A percentile compares a stretch with the other conserved stretches of the same genome.
Evolutionary conservation across 768 basidiomycete genomes (phyloP).

Genomic region (Hericium rajendrae): DNA sequence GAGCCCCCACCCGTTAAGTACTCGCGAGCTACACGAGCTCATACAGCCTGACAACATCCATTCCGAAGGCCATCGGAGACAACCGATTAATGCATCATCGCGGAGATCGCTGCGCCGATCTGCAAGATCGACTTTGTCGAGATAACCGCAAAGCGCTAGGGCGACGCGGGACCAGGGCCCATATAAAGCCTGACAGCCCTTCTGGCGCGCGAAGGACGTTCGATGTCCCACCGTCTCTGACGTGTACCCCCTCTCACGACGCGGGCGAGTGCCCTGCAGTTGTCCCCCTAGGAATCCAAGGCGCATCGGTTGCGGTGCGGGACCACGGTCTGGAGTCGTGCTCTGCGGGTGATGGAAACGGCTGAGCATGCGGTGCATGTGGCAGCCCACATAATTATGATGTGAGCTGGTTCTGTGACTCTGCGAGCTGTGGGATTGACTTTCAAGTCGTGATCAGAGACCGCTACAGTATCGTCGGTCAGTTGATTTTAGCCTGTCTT

Average conservation of each 20-base stretch:
- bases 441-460: background rate
- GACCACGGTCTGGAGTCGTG: no score
- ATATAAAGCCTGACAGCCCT: background rate
- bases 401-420: background rate
- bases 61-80: no score
- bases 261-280: no score
- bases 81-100: no score
- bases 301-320: no score
- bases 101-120: no score
- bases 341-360: background rate
- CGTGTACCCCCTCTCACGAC: background rate
- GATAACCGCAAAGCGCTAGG: background rate
- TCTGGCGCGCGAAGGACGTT: background rate
- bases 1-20: no score
- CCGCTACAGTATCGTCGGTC: background rate
- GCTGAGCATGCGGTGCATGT: background rate
- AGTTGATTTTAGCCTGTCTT: background rate
- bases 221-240: background rate
- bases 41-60: no score
- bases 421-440: background rate
- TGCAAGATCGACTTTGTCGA: background rate
- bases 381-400: background rate
- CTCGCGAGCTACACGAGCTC: no score
- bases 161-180: background rate
- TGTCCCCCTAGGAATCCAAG: no score